Base-by-base conservation (phyloP, 768 basidiomycete genomes). In the Psilocybe subaeruginosa region DNA sequence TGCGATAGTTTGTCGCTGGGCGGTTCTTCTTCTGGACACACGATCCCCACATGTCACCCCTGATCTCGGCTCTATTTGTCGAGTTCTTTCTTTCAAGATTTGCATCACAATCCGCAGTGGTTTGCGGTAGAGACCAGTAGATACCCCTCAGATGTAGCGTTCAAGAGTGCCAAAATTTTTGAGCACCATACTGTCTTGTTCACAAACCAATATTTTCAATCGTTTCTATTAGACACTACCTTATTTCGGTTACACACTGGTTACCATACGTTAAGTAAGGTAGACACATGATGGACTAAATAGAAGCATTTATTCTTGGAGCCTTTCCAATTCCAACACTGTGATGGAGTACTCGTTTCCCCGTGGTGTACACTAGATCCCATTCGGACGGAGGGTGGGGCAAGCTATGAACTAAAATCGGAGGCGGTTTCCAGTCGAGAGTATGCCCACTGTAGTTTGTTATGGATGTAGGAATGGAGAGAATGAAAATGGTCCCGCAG, bases 1-100 rank as follows among this genome's bases (percentile, higher is more conserved):
- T 64, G 58, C 63, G 63, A 60, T 54, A 57, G 54, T 59, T 45
- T 52, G 61, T 51, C 31, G 46, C 46, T n/a, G 29, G 7, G 12
- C 27, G 30, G 30, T 31, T 46, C 37, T 56, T 55, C 54, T 55
- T 55, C 54, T 55, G 51, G 51, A 35, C 51, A 53, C 54, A 56
- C 41, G 54, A 29, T 39, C 39, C 54, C 54, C 49, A 51, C 54
- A 56, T 56, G 54, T 56, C 54, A 56, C 54, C 54, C 54, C 54
- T 56, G 54, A 56, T 46, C 43, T 56, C 43, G 54, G 54, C n/a
- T 45, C 29, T 37, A 43, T 45, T 45, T 56, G 39, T 23, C 23
- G 29, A 43, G 4, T 33, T 29, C 63, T 19, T 33, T 35, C 56
- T 27, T 19, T 31, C 23, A 3, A 35, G 33, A 35, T 35, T 49